Evolutionary conservation across 2,329 filamentous ascomycete genomes (phyloP).

Genomic region (Juglanconis juglandina): DNA sequence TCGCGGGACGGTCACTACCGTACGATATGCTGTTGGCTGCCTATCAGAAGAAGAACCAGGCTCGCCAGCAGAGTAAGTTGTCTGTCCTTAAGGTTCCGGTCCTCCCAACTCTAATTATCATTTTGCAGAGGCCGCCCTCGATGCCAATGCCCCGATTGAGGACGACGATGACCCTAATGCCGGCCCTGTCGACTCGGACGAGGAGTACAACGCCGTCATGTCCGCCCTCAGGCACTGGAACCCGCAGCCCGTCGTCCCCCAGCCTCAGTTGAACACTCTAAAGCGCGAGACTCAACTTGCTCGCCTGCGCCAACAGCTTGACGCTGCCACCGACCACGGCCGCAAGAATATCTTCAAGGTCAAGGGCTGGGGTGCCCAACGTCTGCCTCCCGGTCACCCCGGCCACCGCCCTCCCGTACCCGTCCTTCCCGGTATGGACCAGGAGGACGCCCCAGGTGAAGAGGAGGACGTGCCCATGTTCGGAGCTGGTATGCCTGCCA

Average conservation of each 20-base stretch:
- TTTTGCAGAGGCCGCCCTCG: slow-evolving; percentile 72
- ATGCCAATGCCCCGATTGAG: slow-evolving; percentile 86
- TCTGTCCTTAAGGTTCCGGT: neutral
- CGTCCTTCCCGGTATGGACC: slow-evolving; percentile 34
- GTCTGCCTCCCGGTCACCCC: slow-evolving; percentile 47
- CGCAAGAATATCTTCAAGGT: slow-evolving; percentile 64
- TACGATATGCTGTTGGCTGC: slow-evolving; percentile 89
- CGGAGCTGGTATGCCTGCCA: slow-evolving; percentile 8
- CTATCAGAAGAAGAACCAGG: slow-evolving; percentile 97
- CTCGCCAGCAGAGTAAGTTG: slow-evolving; percentile 86
- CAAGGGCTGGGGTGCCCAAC: slow-evolving; percentile 53
- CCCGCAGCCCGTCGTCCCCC: slow-evolving; percentile 72
- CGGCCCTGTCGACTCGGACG: slow-evolving; percentile 85
- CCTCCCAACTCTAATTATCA: slow-evolving; percentile 1
- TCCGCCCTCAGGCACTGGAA: slow-evolving; percentile 70
- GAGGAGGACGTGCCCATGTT: slow-evolving; percentile 39
- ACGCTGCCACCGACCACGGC: slow-evolving; percentile 63
- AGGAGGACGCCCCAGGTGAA: slow-evolving; percentile 58
- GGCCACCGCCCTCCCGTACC: slow-evolving; percentile 25
- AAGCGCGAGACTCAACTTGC: slow-evolving; percentile 61
- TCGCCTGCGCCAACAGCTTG: slow-evolving; percentile 62
- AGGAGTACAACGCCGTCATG: slow-evolving; percentile 90
- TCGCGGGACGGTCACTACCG: slow-evolving; percentile 79
- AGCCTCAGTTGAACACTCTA: slow-evolving; percentile 59
- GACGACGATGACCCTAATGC: slow-evolving; percentile 79